Conservation (phyloP, 768 basidiomycete species). For the Rhodocollybia butyracea region DNA sequence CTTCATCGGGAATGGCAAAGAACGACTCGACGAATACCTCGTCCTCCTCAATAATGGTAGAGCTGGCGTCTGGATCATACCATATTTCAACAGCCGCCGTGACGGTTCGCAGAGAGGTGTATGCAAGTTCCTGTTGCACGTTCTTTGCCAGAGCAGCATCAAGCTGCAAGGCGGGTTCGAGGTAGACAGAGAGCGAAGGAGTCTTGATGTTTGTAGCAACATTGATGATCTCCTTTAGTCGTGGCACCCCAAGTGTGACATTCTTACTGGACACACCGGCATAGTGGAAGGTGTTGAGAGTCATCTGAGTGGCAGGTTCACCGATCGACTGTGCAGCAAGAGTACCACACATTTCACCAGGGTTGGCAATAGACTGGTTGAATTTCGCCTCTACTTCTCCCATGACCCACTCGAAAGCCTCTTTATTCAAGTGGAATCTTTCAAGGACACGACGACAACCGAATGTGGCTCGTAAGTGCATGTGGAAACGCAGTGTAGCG, state of each 20-base stretch:
- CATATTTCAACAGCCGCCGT: constrained; percentile 96
- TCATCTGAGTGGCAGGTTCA: constrained; percentile 99
- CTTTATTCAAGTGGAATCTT: constrained; percentile 80
- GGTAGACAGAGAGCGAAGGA: constrained; percentile 90
- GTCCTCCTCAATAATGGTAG: constrained; percentile 96
- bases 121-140: constrained; percentile 91
- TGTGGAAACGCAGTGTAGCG: constrained; percentile 88
- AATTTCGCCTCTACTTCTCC: constrained; percentile 96
- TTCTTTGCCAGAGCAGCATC: constrained; percentile 71
- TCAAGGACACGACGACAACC: constrained; percentile 86
- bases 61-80: constrained; percentile 91
- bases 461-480: constrained; percentile 89
- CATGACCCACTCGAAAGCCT: constrained; percentile 97
- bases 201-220: constrained; percentile 99
- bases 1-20: constrained; percentile 99
- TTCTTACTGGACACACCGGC: constrained; percentile 99
- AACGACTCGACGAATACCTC: constrained; percentile 94
- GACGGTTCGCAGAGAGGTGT: constrained; percentile 89
- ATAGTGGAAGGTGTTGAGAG: constrained; percentile 99
- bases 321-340: constrained; percentile 98
- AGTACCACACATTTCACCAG: constrained; percentile 99
- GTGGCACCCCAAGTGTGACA: constrained; percentile 98
- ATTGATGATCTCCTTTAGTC: constrained; percentile 99
- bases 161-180: constrained; percentile 65
- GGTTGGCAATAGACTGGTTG: constrained; percentile 87